phyloP scores from a whole-genome alignment of 495 filamentous ascomycete species.

The Xylaria castorea region DNA sequence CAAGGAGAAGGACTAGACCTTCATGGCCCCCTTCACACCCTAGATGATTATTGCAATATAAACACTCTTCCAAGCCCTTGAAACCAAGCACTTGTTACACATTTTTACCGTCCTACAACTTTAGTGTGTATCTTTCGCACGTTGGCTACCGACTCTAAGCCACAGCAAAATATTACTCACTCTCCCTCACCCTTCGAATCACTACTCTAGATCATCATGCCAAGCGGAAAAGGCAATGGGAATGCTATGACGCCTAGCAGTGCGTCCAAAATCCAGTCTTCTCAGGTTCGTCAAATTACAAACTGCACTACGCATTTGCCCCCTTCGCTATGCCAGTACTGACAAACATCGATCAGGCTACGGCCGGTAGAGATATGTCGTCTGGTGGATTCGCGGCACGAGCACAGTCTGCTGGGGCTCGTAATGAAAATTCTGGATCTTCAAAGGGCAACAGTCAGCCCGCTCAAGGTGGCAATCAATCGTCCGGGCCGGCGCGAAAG shows the following conservation, averaged over 20 bases:
- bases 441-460: too few species aligned
- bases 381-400: too few species aligned
- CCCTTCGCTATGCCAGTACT: neutral
- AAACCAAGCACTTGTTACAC: too few species aligned
- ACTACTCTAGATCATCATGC: neutral
- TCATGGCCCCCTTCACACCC: too few species aligned
- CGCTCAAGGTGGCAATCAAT: too few species aligned
- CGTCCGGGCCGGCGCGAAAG: too few species aligned
- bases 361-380: constrained; percentile 30
- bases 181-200: neutral
- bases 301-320: neutral
- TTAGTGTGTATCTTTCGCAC: neutral
- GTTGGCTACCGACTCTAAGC: neutral
- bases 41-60: too few species aligned
- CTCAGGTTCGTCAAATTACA: constrained; percentile 28
- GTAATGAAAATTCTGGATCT: too few species aligned
- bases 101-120: neutral
- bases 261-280: constrained; percentile 30
- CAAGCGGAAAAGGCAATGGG: neutral
- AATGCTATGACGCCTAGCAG: constrained; percentile 19
- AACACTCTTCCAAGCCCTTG: too few species aligned
- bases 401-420: too few species aligned
- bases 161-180: too few species aligned
- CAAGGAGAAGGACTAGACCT: too few species aligned
- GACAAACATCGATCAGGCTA: constrained; percentile 23